Conservation (phyloP, 768 basidiomycete genomes). For the Boletus speciosus region DNA sequence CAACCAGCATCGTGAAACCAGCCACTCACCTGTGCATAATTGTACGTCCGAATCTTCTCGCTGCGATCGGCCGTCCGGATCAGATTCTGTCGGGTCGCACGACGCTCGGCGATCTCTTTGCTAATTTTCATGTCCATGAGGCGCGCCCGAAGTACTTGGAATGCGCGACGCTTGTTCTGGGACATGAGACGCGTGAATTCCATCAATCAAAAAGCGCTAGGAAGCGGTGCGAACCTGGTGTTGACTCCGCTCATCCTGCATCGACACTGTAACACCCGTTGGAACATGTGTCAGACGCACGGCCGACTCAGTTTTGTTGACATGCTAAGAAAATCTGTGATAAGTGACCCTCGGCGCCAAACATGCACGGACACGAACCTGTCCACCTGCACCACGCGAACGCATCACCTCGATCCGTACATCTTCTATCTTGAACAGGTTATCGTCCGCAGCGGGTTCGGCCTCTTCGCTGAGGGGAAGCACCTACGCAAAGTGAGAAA, state of each 20-base stretch:
- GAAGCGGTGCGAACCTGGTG: constrained; percentile 59
- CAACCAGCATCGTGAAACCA: background rate
- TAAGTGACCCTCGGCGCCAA: background rate
- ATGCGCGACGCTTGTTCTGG: constrained; percentile 91
- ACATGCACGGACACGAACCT: constrained; percentile 45
- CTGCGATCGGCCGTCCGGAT: constrained; percentile 82
- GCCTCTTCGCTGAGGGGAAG: constrained; percentile 74
- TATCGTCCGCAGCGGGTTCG: constrained; percentile 48
- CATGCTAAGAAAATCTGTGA: constrained; percentile 59
- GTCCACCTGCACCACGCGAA: constrained; percentile 93
- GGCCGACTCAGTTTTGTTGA: constrained; percentile 98
- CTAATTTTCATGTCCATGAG: constrained; percentile 78
- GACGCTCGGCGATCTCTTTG: constrained; percentile 64
- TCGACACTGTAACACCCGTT: constrained; percentile 90
- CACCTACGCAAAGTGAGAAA: constrained; percentile 47
- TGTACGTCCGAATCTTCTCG: constrained; percentile 96
- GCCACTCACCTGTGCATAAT: constrained; percentile 70
- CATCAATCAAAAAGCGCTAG: background rate
- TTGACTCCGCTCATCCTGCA: constrained; percentile 97
- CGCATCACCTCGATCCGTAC: constrained; percentile 94
- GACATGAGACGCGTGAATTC: background rate
- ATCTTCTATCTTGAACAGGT: constrained; percentile 80
- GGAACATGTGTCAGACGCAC: constrained; percentile 92
- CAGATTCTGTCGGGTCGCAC: constrained; percentile 66
- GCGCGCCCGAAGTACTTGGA: constrained; percentile 82